Conservation (phyloP, 148 eudicot species). For the Chenopodium berlandieri region DNA sequence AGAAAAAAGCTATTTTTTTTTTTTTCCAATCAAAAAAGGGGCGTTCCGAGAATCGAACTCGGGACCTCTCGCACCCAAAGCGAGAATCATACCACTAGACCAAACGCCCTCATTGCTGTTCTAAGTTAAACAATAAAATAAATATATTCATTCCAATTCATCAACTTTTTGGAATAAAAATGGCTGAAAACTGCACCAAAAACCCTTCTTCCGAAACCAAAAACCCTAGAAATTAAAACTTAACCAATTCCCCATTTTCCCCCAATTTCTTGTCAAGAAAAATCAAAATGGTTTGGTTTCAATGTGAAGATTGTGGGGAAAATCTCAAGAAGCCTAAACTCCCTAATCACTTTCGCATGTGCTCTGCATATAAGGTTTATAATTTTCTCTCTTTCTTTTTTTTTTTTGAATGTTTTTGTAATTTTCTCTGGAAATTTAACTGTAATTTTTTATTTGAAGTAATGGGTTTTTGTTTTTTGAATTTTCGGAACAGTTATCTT, state of each 20-base stretch:
- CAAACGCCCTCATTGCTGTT: conserved; percentile 26
- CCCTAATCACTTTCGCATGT: conserved; percentile 65
- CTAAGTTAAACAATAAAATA: too few relatives aligned
- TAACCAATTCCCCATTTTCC: background rate
- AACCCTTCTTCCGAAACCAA: background rate
- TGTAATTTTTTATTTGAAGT: background rate
- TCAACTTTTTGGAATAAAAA: background rate
- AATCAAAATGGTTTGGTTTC: conserved; percentile 83
- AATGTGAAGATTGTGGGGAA: conserved; percentile 91
- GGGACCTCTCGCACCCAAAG: conserved; percentile 53
- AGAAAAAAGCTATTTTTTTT: too few relatives aligned
- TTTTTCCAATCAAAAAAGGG: conserved; percentile 12
- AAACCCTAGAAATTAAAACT: background rate
- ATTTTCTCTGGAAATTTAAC: background rate
- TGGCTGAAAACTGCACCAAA: background rate
- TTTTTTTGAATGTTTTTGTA: background rate
- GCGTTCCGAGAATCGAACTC: conserved; percentile 49
- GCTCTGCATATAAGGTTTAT: conserved; percentile 61
- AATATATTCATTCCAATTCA: too few relatives aligned
- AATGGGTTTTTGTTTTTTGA: background rate
- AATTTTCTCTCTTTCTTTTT: background rate
- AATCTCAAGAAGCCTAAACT: conserved; percentile 89
- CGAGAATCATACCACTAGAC: conserved; percentile 50
- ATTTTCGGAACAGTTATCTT: conserved; percentile 53
- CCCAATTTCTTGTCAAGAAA: background rate